Evolutionary conservation across 2,329 filamentous ascomycete species (phyloP).

Genomic region (Aquanectria penicillioides): DNA sequence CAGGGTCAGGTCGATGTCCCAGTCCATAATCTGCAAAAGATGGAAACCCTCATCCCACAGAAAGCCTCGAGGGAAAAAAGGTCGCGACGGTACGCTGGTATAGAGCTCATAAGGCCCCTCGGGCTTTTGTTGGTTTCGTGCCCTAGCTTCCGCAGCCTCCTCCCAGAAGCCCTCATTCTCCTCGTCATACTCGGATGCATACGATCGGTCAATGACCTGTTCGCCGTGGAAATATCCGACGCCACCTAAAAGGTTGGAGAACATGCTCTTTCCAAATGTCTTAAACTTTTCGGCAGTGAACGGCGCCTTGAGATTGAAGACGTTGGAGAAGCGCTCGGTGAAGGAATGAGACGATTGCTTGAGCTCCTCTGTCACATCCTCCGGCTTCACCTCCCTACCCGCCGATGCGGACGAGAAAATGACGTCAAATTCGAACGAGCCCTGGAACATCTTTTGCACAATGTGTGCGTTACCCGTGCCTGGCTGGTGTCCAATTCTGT

Average conservation of each 20-base stretch:
- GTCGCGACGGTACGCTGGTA: slow-evolving; percentile 88
- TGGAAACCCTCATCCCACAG: slow-evolving; percentile 99
- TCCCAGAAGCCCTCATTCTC: slow-evolving; percentile 97
- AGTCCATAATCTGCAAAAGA: slow-evolving; percentile 88
- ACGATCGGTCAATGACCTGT: slow-evolving; percentile 88
- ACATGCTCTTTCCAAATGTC: slow-evolving; percentile 86
- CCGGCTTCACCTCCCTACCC: slow-evolving; percentile 61
- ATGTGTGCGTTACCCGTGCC: slow-evolving; percentile 83
- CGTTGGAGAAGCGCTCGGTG: slow-evolving; percentile 75
- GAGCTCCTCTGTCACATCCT: slow-evolving; percentile 77
- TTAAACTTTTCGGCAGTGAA: slow-evolving; percentile 79
- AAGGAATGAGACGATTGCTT: slow-evolving; percentile 74
- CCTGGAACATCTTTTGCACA: slow-evolving; percentile 91
- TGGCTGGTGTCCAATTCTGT: slow-evolving; percentile 77
- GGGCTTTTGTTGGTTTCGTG: slow-evolving; percentile 71
- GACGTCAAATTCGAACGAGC: slow-evolving; percentile 91
- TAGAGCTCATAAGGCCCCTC: slow-evolving; percentile 91
- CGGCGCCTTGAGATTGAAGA: slow-evolving; percentile 75
- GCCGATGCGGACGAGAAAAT: slow-evolving; percentile 85
- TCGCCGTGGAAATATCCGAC: slow-evolving; percentile 96
- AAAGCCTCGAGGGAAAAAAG: slow-evolving; percentile 97
- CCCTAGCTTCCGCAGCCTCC: slow-evolving; percentile 83
- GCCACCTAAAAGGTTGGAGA: slow-evolving; percentile 93
- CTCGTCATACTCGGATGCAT: slow-evolving; percentile 93
- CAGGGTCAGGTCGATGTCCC: slow-evolving; percentile 87